These are phyloP conservation scores for Volutella citrinella DNA, from an alignment of 2,329 filamentous ascomycete species.

Conservation along the genomic window DNA sequence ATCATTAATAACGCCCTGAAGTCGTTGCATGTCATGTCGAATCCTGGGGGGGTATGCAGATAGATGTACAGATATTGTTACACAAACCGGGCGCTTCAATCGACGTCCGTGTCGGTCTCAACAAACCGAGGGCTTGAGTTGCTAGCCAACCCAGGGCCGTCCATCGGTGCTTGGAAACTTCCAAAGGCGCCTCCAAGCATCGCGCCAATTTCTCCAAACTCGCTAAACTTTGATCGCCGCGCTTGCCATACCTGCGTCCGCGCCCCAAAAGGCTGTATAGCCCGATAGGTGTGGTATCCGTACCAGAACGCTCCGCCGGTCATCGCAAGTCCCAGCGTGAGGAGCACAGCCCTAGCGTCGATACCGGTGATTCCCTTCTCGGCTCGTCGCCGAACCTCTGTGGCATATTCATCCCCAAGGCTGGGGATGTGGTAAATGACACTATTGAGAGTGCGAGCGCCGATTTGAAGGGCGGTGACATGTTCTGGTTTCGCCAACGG, in stretches of 20 bases:
- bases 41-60: no score
- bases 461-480: constrained; percentile 20
- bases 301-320: constrained; percentile 39
- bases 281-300: constrained; percentile 37
- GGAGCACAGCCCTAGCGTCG: constrained; percentile 29
- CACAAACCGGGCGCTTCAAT: no score
- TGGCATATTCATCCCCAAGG: constrained; percentile 33
- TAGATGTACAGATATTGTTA: constrained; percentile 16
- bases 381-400: constrained; percentile 35
- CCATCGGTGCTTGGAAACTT: constrained; percentile 16
- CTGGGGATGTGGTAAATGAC: constrained; percentile 33
- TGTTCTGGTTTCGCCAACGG: constrained; percentile 25
- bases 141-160: constrained; percentile 9
- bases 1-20: constrained; percentile 10
- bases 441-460: constrained; percentile 32
- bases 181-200: constrained; percentile 39
- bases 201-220: constrained; percentile 46
- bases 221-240: constrained; percentile 33
- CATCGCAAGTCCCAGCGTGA: constrained; percentile 32
- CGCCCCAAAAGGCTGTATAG: constrained; percentile 44
- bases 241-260: constrained; percentile 41
- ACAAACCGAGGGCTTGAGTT: constrained; percentile 26
- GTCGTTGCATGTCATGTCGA: constrained; percentile 2
- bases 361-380: constrained; percentile 31
- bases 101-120: constrained; percentile 35